Evolutionary conservation across 2,329 filamentous ascomycete genomes (phyloP), one percentile per base, ranked within the genome.

Genomic region (Hypocreales sp.): DNA sequence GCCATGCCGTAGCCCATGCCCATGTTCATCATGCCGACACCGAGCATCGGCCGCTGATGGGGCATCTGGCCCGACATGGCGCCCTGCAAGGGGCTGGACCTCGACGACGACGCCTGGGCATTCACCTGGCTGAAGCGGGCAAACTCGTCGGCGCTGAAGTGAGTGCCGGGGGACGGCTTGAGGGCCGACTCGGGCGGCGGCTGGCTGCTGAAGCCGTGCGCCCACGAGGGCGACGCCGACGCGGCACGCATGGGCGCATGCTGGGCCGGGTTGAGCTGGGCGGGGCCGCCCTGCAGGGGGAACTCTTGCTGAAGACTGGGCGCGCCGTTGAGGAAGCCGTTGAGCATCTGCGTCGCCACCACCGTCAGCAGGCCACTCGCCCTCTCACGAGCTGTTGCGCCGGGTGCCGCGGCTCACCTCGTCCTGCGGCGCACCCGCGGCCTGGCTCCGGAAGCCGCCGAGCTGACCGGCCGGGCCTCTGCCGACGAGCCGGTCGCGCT

Each of bases 401-500:
- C 20, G 32, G 27, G 26, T 28, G 13, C 26, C 14, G 22, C n/a
- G 31, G 34, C 51, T 27, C 50, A 71, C 79, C 64, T 79, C 72
- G 48, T 92, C 82, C 41, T 84, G 80, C 25, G 72, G 72, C 22
- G 67, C 68, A 42, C 71, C 72, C 48, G 73, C 71, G 31, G 66
- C 67, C 40, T 69, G 67, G 48, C 71, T 86, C 37, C 83, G 70
- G 61, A 92, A 86, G 43, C 79, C 72, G 48, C 80, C 78, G 44
- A 80, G 66, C 44, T 78, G 61, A 7, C 69, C 75, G 23, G 68
- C 72, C 1, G 80, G 77, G 1, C 73, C 75, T 38, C 77, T 64
- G 35, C 81, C 82, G 33, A 81, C 75, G 35, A 95, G 64, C 33
- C 90, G 73, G 54, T 98, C 90, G 45, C 86, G 70, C 58, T 95